Conservation (phyloP, 208 protist species). For the Naegleria gruberi region DNA sequence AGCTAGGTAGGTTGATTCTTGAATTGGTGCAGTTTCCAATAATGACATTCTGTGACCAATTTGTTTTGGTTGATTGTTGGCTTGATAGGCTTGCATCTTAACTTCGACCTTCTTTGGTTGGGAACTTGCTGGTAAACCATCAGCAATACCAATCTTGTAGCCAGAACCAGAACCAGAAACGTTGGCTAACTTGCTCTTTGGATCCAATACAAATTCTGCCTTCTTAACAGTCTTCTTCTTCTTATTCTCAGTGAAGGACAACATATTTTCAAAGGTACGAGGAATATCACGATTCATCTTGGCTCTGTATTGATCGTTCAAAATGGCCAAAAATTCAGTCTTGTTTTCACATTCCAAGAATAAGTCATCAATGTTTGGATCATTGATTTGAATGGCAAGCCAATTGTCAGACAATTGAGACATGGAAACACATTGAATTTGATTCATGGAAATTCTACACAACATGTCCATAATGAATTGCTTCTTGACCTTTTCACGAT, state of each 20-base stretch:
- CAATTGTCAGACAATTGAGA: background rate
- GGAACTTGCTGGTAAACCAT: background rate
- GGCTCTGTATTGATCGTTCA: conserved; percentile 9
- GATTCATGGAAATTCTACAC: background rate
- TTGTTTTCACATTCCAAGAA: conserved; percentile 12
- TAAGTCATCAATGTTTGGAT: background rate
- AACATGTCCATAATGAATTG: conserved; percentile 8
- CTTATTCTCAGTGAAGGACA: background rate
- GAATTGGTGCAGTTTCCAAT: background rate
- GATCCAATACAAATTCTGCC: background rate
- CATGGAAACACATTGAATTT: background rate
- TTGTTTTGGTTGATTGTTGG: background rate
- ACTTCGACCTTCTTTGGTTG: background rate
- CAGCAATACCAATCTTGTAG: background rate
- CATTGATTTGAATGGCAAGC: background rate
- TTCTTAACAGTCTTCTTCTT: background rate
- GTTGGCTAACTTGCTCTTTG: background rate
- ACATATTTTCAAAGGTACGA: background rate
- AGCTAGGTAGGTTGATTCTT: background rate
- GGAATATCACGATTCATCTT: background rate
- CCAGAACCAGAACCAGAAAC: background rate
- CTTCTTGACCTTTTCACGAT: background rate
- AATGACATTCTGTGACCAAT: background rate
- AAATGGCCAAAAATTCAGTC: conserved; percentile 10
- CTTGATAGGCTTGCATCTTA: background rate